A percentile compares a stretch with the other conserved stretches of the same genome.
Evolutionary conservation across 2,329 filamentous ascomycete genomes (phyloP).

Genomic region (Hypoxylon sp.): DNA sequence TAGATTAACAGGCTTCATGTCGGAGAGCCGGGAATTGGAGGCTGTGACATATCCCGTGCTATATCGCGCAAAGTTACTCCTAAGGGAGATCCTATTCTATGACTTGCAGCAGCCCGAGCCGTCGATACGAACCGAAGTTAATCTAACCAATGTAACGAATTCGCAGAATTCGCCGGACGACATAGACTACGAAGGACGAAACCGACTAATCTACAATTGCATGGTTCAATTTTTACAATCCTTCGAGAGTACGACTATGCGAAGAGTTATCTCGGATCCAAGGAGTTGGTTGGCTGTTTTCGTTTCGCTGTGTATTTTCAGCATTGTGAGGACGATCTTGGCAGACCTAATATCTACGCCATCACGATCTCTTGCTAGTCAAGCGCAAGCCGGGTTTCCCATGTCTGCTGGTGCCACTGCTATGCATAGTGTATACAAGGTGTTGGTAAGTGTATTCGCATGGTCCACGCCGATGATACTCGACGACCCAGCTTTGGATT

Average conservation of each 20-base stretch:
- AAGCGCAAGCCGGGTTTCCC: constrained; percentile 48
- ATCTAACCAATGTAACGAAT: constrained; percentile 53
- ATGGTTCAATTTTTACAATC: constrained; percentile 67
- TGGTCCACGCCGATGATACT: constrained; percentile 62
- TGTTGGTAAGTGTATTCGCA: constrained; percentile 65
- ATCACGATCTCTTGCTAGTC: constrained; percentile 48
- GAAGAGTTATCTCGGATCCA: constrained; percentile 57
- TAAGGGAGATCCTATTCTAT: constrained; percentile 69
- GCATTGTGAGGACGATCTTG: constrained; percentile 67
- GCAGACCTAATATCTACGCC: constrained; percentile 61
- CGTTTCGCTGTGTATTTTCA: constrained; percentile 72
- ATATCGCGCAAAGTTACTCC: constrained; percentile 68
- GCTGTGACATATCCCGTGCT: constrained; percentile 65
- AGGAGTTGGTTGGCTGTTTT: constrained; percentile 68
- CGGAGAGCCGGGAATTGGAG: constrained; percentile 64
- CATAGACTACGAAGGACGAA: constrained; percentile 64
- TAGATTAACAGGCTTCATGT: constrained; percentile 65
- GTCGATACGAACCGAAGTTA: constrained; percentile 59
- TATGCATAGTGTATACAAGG: constrained; percentile 67
- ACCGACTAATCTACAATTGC: constrained; percentile 65
- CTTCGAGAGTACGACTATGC: constrained; percentile 64
- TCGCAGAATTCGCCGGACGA: constrained; percentile 59
- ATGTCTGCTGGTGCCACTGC: constrained; percentile 51
- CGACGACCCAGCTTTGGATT: constrained; percentile 60
- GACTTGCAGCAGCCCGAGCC: constrained; percentile 67